Conservation (phyloP, 139 green algal genomes). For the Coccomyxa sp. region DNA sequence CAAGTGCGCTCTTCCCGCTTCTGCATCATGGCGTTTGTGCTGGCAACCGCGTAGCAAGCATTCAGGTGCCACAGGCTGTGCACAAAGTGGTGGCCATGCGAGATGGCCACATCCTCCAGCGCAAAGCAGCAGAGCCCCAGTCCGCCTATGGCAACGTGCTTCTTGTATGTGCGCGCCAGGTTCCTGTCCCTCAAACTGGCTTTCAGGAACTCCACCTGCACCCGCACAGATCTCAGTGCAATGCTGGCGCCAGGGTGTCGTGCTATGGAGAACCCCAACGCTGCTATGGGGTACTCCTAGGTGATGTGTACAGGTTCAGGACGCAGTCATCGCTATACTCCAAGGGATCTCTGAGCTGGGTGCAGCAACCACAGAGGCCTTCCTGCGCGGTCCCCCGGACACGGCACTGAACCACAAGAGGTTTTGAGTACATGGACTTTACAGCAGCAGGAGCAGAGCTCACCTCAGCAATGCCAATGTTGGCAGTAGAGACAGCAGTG, state of each 20-base stretch:
- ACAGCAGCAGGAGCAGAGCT: no score
- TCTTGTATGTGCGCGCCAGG: neutral
- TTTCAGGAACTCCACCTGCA: constrained; percentile 12
- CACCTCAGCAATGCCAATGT: constrained; percentile 14
- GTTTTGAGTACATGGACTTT: neutral
- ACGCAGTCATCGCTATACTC: no score
- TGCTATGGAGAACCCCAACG: no score
- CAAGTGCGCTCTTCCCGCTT: no score
- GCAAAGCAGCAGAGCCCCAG: constrained; percentile 17
- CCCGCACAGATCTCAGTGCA: neutral
- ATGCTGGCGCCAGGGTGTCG: neutral
- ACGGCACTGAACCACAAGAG: neutral
- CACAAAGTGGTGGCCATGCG: constrained; percentile 3
- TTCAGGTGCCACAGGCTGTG: constrained; percentile 22
- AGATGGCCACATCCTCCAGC: constrained; percentile 13
- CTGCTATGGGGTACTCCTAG: no score
- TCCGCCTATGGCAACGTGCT: neutral
- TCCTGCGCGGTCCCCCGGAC: neutral
- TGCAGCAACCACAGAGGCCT: neutral
- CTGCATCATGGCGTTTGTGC: neutral
- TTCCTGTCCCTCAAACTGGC: neutral
- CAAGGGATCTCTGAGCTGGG: no score
- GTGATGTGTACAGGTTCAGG: neutral
- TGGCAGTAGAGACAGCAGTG: constrained; percentile 14
- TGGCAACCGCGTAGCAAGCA: neutral